Evolutionary conservation across 2,329 filamentous ascomycete species (phyloP).

Genomic region (Neonectria hederae): DNA sequence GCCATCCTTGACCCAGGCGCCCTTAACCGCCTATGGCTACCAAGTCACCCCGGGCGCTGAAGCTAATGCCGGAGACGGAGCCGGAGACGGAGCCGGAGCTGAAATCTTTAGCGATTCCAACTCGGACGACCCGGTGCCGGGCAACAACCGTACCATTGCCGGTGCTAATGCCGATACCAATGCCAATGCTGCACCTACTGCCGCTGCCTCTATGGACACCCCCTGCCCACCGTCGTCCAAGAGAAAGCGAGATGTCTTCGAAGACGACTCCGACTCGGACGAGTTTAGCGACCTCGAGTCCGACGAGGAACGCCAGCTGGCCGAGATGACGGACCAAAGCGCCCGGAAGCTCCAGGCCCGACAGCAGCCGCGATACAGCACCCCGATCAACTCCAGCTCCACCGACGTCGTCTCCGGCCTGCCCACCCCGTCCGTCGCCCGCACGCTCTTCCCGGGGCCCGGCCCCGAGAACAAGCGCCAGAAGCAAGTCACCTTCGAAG

Average conservation of each 20-base stretch:
- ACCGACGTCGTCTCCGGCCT: slow-evolving; percentile 40
- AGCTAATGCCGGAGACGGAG: not conserved
- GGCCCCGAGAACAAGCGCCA: slow-evolving; percentile 42
- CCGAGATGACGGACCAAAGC: slow-evolving; percentile 48
- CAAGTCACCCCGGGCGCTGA: slow-evolving; percentile 10
- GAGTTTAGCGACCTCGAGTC: slow-evolving; percentile 49
- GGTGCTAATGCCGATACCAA: too few species aligned
- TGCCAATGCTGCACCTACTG: not conserved
- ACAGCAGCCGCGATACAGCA: slow-evolving; percentile 30
- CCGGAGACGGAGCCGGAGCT: too few species aligned
- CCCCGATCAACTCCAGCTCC: slow-evolving; percentile 40
- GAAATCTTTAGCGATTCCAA: slow-evolving; percentile 26
- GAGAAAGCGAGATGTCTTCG: slow-evolving; percentile 41
- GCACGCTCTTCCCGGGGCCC: slow-evolving; percentile 47
- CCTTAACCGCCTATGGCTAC: slow-evolving; percentile 45
- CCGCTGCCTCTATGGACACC: slow-evolving; percentile 18
- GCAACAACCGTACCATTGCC: slow-evolving; percentile 4
- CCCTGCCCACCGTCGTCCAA: slow-evolving; percentile 40
- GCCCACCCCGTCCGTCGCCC: slow-evolving; percentile 49
- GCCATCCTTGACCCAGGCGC: slow-evolving; percentile 43
- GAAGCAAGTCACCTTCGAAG: slow-evolving; percentile 47
- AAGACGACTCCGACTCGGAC: slow-evolving; percentile 38
- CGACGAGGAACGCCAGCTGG: slow-evolving; percentile 52
- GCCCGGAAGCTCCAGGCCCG: slow-evolving; percentile 38
- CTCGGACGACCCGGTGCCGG: slow-evolving; percentile 21